Evolutionary conservation across 495 filamentous ascomycete genomes (phyloP).

Genomic region (Penicillium paxilli): DNA sequence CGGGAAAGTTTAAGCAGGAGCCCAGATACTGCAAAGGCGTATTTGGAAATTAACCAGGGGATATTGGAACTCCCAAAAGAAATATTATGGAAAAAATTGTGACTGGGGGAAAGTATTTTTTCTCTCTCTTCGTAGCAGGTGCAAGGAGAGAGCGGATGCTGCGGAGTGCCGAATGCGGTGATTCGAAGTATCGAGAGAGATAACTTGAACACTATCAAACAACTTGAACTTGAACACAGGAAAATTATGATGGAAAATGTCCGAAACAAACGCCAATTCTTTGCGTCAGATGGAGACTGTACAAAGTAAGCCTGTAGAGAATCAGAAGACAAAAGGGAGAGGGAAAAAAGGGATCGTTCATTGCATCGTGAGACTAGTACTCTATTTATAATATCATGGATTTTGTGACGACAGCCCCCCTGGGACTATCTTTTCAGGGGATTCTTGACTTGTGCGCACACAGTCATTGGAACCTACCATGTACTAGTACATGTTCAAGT

Average conservation of each 20-base stretch:
- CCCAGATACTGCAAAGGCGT: neutral
- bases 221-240: too few relatives aligned
- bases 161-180: conserved; percentile 30
- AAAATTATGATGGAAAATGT: conserved; percentile 5
- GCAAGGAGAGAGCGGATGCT: conserved; percentile 18
- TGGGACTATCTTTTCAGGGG: neutral
- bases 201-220: too few relatives aligned
- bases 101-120: too few relatives aligned
- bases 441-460: neutral
- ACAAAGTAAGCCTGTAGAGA: too few relatives aligned
- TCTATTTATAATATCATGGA: conserved; percentile 2
- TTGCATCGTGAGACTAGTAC: conserved; percentile 2
- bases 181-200: conserved; percentile 9
- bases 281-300: neutral
- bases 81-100: neutral
- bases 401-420: neutral
- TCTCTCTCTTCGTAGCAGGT: too few relatives aligned
- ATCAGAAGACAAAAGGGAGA: neutral
- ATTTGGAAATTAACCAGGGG: neutral
- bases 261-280: neutral
- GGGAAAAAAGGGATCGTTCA: neutral
- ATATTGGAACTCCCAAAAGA: neutral
- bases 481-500: too few relatives aligned
- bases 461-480: too few relatives aligned
- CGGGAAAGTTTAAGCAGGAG: neutral